Evolutionary conservation across 129 eudicot genomes (phyloP), one percentile per base, ranked within the genome.

Genomic region (Gnaphalium uliginosum): DNA sequence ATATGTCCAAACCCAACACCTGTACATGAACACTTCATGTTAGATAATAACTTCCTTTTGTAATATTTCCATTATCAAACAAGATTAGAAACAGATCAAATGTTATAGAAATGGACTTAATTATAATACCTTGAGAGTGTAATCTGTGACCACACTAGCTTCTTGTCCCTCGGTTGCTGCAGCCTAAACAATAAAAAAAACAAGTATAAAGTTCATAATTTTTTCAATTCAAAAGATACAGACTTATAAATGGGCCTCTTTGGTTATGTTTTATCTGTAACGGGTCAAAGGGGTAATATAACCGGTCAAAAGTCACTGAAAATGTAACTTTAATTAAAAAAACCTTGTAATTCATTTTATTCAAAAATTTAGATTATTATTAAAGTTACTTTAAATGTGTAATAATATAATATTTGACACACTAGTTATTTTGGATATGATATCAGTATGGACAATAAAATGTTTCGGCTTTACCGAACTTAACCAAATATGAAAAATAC

Each of bases 91-190:
- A 43, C 5, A 4, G 18, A 5, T 43, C 54, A 62, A 69, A 51
- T 15, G 11, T 27, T 68, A 32, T 3, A 22, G n/a, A 0, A 75
- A 58, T 69, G 71, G 51, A 61, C 5, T 39, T 14, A 11, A n/a
- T 22, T 19, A 61, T 68, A 29, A 6, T 64, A 86, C 89, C 98
- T 89, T 87, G 11, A 92, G 88, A 78, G 91, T 73, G 64, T 92
- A 89, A 85, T 92, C 98, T 19, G 96, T 87, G 30, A 92, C 83
- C 58, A 92, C 88, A 56, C 78, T 89, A 25, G 90, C 93, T 79
- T 92, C 89, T 78, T 85, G 96, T 43, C 92, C 98, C 11, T 79
- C 84, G 5, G 89, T 73, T 43, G 94, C 90, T 15, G 85, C 88
- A 59, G 98, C 93, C 97, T 92, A 77, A 76, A 75, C 53, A 24